phyloP scores from a whole-genome alignment of 495 filamentous ascomycete genomes.

The Mytilinidion resinicola region DNA sequence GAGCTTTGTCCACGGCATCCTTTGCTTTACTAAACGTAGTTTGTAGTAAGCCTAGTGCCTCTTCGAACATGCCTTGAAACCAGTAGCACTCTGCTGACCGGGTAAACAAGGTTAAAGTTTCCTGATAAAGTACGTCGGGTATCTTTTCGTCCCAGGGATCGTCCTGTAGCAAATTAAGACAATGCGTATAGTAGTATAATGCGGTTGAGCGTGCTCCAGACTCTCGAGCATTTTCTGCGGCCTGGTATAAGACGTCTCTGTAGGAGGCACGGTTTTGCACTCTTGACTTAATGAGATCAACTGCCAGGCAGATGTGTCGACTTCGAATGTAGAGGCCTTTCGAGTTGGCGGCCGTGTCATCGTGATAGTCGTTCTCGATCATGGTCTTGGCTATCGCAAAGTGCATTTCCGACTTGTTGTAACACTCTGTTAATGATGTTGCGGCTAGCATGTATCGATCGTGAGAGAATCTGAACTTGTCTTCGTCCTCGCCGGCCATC shows the following conservation, averaged over 20 bases:
- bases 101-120: conserved; percentile 68
- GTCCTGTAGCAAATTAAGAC: conserved; percentile 69
- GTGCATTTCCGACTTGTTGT: conserved; percentile 70
- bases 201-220: conserved; percentile 74
- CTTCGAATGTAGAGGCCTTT: conserved; percentile 58
- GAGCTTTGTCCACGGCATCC: conserved; percentile 65
- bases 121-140: conserved; percentile 76
- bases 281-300: conserved; percentile 61
- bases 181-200: conserved; percentile 67
- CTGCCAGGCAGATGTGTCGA: conserved; percentile 66
- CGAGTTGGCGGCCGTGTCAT: conserved; percentile 26
- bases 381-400: conserved; percentile 75
- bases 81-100: conserved; percentile 75
- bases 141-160: conserved; percentile 66
- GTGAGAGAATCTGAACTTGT: conserved; percentile 70
- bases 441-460: conserved; percentile 77
- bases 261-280: conserved; percentile 56
- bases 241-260: conserved; percentile 66
- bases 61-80: conserved; percentile 60
- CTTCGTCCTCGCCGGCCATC: conserved; percentile 68
- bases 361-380: conserved; percentile 59
- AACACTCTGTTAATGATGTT: conserved; percentile 58
- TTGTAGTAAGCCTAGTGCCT: conserved; percentile 58
- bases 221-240: conserved; percentile 67
- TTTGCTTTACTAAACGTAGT: conserved; percentile 60